phyloP scores from a whole-genome alignment of 495 filamentous ascomycete genomes.

The Penicillium coffeae region DNA sequence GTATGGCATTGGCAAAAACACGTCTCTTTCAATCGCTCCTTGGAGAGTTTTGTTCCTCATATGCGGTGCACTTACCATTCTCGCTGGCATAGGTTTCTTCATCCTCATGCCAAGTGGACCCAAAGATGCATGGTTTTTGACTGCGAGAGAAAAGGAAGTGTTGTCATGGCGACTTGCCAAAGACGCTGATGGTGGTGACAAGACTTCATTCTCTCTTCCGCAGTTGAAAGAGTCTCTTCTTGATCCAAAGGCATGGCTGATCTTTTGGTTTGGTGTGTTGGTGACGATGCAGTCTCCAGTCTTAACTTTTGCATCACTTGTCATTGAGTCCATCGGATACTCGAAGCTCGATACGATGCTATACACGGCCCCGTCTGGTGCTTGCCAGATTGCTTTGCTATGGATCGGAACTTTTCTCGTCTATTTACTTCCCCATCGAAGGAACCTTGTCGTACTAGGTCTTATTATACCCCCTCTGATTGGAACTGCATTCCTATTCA shows the following conservation, averaged over 20 bases:
- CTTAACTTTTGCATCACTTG: slow-evolving; percentile 31
- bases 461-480: slow-evolving; percentile 26
- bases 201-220: slow-evolving; percentile 48
- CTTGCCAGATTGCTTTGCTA: slow-evolving; percentile 29
- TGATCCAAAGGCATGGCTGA: slow-evolving; percentile 58
- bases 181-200: slow-evolving; percentile 60
- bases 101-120: slow-evolving; percentile 56
- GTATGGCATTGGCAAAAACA: slow-evolving; percentile 51
- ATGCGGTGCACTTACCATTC: slow-evolving; percentile 48
- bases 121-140: slow-evolving; percentile 56
- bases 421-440: slow-evolving; percentile 18
- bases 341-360: slow-evolving; percentile 28
- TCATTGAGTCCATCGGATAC: slow-evolving; percentile 32
- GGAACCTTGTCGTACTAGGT: slow-evolving; percentile 17
- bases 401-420: slow-evolving; percentile 28
- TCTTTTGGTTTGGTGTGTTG: slow-evolving; percentile 52
- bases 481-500: slow-evolving; percentile 28
- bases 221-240: slow-evolving; percentile 54
- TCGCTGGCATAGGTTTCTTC: slow-evolving; percentile 49
- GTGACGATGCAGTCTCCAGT: slow-evolving; percentile 25
- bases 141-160: slow-evolving; percentile 47
- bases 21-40: slow-evolving; percentile 28
- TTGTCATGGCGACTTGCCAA: slow-evolving; percentile 51
- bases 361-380: slow-evolving; percentile 29
- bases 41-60: slow-evolving; percentile 48